Evolutionary conservation across 441 rosid genomes (phyloP), one percentile per base, ranked within the genome.

Genomic region (Hura crepitans): DNA sequence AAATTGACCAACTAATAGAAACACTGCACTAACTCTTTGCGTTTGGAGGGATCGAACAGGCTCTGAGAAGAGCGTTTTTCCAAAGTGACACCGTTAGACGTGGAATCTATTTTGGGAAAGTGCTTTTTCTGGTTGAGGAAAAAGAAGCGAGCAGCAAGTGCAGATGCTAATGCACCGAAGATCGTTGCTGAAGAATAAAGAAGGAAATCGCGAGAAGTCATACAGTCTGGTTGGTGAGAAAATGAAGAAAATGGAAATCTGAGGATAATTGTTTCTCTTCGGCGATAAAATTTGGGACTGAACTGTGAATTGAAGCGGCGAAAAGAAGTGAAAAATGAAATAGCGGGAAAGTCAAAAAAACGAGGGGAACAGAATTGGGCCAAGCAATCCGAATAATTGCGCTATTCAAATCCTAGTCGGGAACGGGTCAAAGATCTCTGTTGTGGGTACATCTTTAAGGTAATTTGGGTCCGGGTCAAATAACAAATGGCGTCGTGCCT

Each of bases 11-110:
- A 28, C 31, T 30, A 31, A 69, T 65, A 45, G 42, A 45, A 22
- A 33, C 23, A 55, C 22, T 64, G 3, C 20, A 85, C 86, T 31
- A 60, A 91, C 96, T 89, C 87, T 37, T 86, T 79, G 62, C 98
- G 93, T 67, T 91, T 94, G 31, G 87, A 77, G 35, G 96, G 87
- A 74, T 91, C 92, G 64, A 80, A 94, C 47, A 92, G 98, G 77
- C 83, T 80, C 77, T 28, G 78, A 64, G 70, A 65, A 15, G 82
- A 76, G 42, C 79, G 49, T 75, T 71, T 75, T 69, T 65, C 65
- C 15, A 87, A 65, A 71, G 75, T 33, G 69, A 5, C 80, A 49
- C 82, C 80, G 79, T 82, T 81, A 45, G 39, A 62, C 0, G 81
- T 45, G 14, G 87, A 75, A 43, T 58, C 53, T 54, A 45, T 27